Evolutionary conservation across 306 rosid species (phyloP).

Genomic region (Ochetophila trinervis): DNA sequence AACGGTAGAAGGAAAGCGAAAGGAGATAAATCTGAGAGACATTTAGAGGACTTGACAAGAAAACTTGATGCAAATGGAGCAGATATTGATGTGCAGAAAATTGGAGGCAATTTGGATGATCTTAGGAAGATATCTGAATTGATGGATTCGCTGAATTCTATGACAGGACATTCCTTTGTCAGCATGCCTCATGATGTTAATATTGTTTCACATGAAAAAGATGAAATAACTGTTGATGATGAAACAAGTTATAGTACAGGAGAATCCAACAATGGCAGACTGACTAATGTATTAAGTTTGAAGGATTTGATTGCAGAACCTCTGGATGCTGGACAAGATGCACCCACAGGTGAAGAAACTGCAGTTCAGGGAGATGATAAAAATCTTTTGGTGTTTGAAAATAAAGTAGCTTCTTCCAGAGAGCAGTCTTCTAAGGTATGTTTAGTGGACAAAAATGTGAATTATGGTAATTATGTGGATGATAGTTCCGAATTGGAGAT

Average conservation of each 20-base stretch:
- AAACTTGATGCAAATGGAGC: constrained; percentile 18
- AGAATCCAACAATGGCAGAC: constrained; percentile 25
- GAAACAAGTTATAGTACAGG: constrained; percentile 29
- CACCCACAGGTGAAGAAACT: constrained; percentile 20
- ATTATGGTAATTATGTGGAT: too few relatives aligned
- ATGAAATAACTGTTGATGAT: constrained; percentile 18
- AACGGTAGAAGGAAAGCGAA: constrained; percentile 21
- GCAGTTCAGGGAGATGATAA: constrained; percentile 24
- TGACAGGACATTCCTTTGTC: constrained; percentile 15
- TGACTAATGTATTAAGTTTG: neutral
- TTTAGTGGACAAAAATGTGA: neutral
- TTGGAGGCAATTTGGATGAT: constrained; percentile 32
- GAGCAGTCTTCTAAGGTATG: constrained; percentile 21
- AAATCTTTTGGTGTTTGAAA: constrained; percentile 19
- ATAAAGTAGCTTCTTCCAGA: constrained; percentile 21
- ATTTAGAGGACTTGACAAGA: constrained; percentile 27
- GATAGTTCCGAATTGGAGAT: neutral
- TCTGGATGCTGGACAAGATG: constrained; percentile 24
- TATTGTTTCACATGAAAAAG: constrained; percentile 2
- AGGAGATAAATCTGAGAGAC: constrained; percentile 21
- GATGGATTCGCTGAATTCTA: constrained; percentile 15
- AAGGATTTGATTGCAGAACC: constrained; percentile 13
- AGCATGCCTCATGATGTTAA: constrained; percentile 13
- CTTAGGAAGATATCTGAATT: constrained; percentile 37
- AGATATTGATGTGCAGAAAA: constrained; percentile 22